phyloP scores from a whole-genome alignment of 2,329 filamentous ascomycete genomes.

The Diaporthe sp. region DNA sequence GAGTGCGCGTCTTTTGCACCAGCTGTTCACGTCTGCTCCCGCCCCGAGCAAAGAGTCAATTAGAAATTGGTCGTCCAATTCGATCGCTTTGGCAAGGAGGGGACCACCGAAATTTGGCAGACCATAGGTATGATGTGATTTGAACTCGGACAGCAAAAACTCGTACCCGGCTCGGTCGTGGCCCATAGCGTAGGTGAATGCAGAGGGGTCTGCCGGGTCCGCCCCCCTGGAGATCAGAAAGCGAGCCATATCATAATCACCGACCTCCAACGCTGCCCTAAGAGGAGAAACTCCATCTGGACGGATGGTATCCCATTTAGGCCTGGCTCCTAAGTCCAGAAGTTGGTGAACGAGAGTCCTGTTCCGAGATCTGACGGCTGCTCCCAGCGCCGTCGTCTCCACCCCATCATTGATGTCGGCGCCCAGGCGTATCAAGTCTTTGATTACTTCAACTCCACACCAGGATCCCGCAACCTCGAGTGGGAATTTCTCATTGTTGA shows the following conservation, averaged over 20 bases:
- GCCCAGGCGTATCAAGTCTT: too few relatives aligned
- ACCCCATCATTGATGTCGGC: too few relatives aligned
- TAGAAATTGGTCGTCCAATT: fast-evolving
- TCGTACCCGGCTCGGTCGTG: neutral
- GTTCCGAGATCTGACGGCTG: too few relatives aligned
- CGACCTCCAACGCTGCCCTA: neutral
- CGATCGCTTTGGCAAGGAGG: neutral
- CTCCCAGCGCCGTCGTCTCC: too few relatives aligned
- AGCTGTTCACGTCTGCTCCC: neutral
- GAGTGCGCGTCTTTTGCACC: too few relatives aligned
- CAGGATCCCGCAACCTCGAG: neutral
- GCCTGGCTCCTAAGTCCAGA: too few relatives aligned
- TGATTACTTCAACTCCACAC: too few relatives aligned
- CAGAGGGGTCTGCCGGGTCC: neutral
- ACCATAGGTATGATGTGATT: neutral
- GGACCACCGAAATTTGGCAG: too few relatives aligned
- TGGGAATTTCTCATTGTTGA: too few relatives aligned
- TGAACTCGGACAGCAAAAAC: neutral
- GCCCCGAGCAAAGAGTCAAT: neutral
- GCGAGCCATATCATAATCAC: neutral
- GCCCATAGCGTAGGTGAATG: neutral
- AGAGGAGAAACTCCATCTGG: neutral
- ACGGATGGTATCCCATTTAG: too few relatives aligned
- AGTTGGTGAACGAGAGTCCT: too few relatives aligned
- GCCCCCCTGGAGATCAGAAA: neutral